A percentile compares a stretch with the other conserved stretches of the same genome.
Evolutionary conservation across 1,139 yeast species (phyloP).

Genomic region (Pneumocystis canis): DNA sequence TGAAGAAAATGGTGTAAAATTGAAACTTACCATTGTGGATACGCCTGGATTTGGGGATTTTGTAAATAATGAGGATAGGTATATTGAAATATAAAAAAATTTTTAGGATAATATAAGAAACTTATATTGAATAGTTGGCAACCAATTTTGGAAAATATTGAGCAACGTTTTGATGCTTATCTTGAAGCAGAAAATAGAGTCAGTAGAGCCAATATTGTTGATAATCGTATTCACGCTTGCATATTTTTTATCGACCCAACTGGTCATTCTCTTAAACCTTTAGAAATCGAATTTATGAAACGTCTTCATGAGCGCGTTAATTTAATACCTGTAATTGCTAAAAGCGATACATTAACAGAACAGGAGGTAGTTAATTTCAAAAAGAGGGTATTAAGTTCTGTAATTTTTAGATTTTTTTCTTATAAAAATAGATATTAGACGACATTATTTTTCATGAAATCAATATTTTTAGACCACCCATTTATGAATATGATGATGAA

Average conservation of each 20-base stretch:
- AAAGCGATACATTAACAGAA: conserved; percentile 83
- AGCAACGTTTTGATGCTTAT: conserved; percentile 68
- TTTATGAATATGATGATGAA: conserved; percentile 74
- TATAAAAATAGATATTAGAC: conserved; percentile 40
- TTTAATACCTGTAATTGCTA: conserved; percentile 86
- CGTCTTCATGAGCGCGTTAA: conserved; percentile 83
- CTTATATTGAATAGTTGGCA: conserved; percentile 44
- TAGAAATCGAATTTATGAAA: conserved; percentile 82
- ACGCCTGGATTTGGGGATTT: conserved; percentile 93
- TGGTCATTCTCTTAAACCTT: conserved; percentile 78
- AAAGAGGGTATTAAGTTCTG: conserved; percentile 22
- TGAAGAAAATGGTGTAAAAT: conserved; percentile 86
- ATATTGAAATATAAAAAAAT: not conserved
- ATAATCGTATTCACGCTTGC: conserved; percentile 75
- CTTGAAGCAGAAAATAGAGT: conserved; percentile 83
- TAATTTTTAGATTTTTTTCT: not conserved
- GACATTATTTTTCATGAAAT: conserved; percentile 69
- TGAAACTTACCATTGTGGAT: conserved; percentile 71
- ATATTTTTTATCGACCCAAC: conserved; percentile 92
- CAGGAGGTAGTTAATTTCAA: conserved; percentile 71
- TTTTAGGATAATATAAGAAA: not conserved
- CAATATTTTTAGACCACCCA: conserved; percentile 63
- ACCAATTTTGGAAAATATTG: conserved; percentile 84
- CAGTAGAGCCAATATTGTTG: conserved; percentile 54
- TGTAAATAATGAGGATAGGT: conserved; percentile 57